phyloP scores from a whole-genome alignment of 1,139 yeast genomes.

The Candida glucosophila region DNA sequence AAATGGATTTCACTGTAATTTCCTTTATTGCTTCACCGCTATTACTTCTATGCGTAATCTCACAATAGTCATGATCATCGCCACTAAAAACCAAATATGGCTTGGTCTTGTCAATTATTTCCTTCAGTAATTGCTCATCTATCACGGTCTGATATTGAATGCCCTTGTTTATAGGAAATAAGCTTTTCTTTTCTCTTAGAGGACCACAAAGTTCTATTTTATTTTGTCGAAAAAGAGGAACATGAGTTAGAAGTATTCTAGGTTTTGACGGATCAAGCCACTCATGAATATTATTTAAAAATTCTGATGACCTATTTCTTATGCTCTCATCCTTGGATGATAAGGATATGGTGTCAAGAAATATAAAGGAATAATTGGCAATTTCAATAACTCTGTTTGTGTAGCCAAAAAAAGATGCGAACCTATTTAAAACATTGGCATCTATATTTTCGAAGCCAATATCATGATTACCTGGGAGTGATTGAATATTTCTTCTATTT shows the following conservation, averaged over 20 bases:
- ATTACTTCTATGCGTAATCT: conserved; percentile 49
- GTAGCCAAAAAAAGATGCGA: conserved; percentile 65
- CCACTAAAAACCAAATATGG: conserved; percentile 80
- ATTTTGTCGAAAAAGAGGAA: conserved; percentile 37
- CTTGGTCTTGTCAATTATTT: conserved; percentile 43
- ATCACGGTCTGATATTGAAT: conserved; percentile 47
- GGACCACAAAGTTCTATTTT: conserved; percentile 33
- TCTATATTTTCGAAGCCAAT: conserved; percentile 78
- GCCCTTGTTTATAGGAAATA: conserved; percentile 65
- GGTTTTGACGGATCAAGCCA: conserved; percentile 36
- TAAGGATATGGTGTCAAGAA: conserved; percentile 75
- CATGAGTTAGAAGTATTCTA: conserved; percentile 53
- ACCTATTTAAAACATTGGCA: conserved; percentile 48
- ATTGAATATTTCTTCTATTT: conserved; percentile 42
- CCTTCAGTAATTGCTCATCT: conserved; percentile 46
- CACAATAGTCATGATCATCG: conserved; percentile 96
- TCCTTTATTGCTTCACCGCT: conserved; percentile 43
- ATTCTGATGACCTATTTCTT: conserved; percentile 15
- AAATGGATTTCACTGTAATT: conserved; percentile 77
- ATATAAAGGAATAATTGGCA: conserved; percentile 72
- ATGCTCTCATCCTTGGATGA: conserved; percentile 33
- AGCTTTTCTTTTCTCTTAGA: conserved; percentile 38
- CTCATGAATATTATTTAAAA: conserved; percentile 15
- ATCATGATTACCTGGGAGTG: conserved; percentile 92
- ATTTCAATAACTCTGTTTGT: conserved; percentile 44